phyloP scores from a whole-genome alignment of 129 eudicot species.

The Kitagawia praeruptora region DNA sequence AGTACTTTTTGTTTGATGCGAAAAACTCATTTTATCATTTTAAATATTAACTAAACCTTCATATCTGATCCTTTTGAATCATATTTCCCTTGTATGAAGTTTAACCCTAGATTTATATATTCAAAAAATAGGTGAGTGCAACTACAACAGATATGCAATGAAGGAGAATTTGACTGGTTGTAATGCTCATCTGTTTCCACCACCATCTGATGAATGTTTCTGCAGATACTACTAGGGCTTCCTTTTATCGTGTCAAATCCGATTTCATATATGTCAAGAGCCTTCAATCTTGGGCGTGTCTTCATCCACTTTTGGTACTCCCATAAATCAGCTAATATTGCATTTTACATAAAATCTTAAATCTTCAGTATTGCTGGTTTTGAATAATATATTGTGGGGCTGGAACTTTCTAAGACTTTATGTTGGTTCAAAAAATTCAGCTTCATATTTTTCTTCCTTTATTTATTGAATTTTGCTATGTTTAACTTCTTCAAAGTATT shows the following conservation, averaged over 20 bases:
- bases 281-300: constrained; percentile 92
- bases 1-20: background rate
- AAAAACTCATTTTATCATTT: background rate
- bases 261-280: constrained; percentile 67
- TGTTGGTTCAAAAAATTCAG: background rate
- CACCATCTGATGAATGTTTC: constrained; percentile 15
- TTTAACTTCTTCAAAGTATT: background rate
- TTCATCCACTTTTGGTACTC: constrained; percentile 94
- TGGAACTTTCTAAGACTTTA: background rate
- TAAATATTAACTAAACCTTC: background rate
- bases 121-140: constrained; percentile 32
- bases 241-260: constrained; percentile 70
- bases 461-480: background rate
- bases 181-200: constrained; percentile 16
- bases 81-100: background rate
- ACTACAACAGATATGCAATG: constrained; percentile 17
- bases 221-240: constrained; percentile 82
- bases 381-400: background rate
- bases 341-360: background rate
- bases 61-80: background rate
- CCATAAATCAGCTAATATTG: constrained; percentile 13
- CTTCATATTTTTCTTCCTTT: constrained; percentile 1
- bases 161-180: constrained; percentile 12
- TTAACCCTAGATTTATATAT: background rate
- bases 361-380: background rate